A percentile compares a stretch with the other conserved stretches of the same genome.
phyloP scores from a whole-genome alignment of 208 protist species.

The Angomonas ambiguus region DNA sequence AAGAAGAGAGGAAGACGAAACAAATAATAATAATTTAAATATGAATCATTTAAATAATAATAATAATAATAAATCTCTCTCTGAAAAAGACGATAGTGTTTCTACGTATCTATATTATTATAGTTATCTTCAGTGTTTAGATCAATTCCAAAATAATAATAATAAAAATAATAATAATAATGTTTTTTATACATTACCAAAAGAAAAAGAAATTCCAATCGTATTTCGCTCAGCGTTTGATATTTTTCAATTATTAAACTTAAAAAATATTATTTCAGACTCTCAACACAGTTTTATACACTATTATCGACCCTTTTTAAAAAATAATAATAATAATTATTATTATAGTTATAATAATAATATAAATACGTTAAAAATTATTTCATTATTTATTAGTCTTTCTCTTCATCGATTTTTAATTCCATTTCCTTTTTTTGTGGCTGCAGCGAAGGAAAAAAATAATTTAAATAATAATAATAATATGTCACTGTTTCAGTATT shows the following conservation, averaged over 20 bases:
- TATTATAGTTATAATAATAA: conserved; percentile 7
- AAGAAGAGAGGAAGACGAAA: not conserved
- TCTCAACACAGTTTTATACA: not conserved
- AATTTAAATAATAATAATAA: conserved; percentile 1
- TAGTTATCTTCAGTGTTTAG: not conserved
- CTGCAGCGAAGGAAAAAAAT: not conserved
- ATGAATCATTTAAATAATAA: too few relatives aligned
- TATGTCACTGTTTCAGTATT: too few relatives aligned
- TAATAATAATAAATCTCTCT: not conserved
- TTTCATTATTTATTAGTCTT: not conserved
- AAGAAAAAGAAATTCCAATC: not conserved
- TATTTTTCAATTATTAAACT: conserved; percentile 3
- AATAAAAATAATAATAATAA: conserved; percentile 4
- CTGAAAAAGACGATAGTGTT: not conserved
- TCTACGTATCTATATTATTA: not conserved
- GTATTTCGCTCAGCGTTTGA: not conserved
- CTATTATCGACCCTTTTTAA: not conserved
- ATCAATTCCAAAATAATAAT: not conserved
- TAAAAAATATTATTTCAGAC: not conserved
- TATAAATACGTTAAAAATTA: not conserved
- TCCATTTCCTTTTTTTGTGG: not conserved
- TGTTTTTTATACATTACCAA: not conserved
- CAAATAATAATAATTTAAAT: not conserved
- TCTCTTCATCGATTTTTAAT: not conserved
- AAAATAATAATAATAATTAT: conserved; percentile 10